Percentiles rank a stretch among this genome's conserved stretches.
Evolutionary conservation across 495 filamentous ascomycete species (phyloP).

Genomic region (Articulospora tetracladia): DNA sequence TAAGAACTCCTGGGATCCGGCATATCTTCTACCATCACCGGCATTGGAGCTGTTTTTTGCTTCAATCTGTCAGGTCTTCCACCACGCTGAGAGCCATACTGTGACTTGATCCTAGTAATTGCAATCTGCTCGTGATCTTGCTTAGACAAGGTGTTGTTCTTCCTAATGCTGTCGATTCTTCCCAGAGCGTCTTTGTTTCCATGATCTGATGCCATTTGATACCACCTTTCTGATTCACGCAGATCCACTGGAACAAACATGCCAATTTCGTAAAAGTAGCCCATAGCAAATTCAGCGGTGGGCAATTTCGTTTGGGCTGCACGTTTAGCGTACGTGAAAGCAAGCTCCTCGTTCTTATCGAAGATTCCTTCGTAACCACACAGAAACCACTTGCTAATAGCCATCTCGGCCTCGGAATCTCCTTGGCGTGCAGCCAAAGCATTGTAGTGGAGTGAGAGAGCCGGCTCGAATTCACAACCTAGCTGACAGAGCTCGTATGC

Average conservation of each 20-base stretch:
- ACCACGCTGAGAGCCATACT: slow-evolving; percentile 81
- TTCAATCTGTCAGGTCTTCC: slow-evolving; percentile 63
- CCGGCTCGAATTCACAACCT: slow-evolving; percentile 91
- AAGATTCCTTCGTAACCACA: slow-evolving; percentile 91
- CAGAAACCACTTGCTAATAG: slow-evolving; percentile 97
- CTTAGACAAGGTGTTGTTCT: slow-evolving; percentile 81
- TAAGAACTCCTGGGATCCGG: slow-evolving; percentile 53
- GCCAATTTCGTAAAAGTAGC: slow-evolving; percentile 96
- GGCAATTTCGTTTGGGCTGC: slow-evolving; percentile 76
- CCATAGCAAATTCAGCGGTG: slow-evolving; percentile 94
- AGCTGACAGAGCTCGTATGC: slow-evolving; percentile 93
- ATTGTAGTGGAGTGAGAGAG: slow-evolving; percentile 91
- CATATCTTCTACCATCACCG: slow-evolving; percentile 55
- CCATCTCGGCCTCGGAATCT: slow-evolving; percentile 89
- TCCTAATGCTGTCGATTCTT: slow-evolving; percentile 79
- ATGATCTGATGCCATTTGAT: slow-evolving; percentile 81
- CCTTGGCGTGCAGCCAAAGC: slow-evolving; percentile 84
- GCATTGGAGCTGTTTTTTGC: slow-evolving; percentile 43
- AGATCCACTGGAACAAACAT: slow-evolving; percentile 80
- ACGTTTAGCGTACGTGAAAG: slow-evolving; percentile 84
- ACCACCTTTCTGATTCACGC: slow-evolving; percentile 83
- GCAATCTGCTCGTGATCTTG: slow-evolving; percentile 92
- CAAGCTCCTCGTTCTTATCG: slow-evolving; percentile 90
- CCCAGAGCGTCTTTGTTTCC: slow-evolving; percentile 86
- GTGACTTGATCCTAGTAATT: slow-evolving; percentile 84